Conservation (phyloP, 2,329 filamentous ascomycete genomes). For the Diaporthe sp. region DNA sequence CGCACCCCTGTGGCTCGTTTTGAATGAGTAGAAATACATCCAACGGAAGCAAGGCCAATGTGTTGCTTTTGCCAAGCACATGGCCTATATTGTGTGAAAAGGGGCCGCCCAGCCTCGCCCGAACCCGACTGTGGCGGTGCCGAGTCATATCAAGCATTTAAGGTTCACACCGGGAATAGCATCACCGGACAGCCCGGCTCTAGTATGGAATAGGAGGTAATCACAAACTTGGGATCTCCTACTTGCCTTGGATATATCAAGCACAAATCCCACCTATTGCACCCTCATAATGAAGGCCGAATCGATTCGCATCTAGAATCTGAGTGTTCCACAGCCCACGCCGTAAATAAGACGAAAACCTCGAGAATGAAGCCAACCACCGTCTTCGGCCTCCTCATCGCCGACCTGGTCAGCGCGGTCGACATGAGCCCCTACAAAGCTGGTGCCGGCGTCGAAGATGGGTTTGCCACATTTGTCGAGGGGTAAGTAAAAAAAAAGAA, state of each 20-base stretch:
- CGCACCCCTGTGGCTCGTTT: too few species aligned
- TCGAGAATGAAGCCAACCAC: neutral
- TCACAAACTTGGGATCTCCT: neutral
- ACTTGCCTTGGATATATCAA: neutral
- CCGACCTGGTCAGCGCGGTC: conserved; percentile 30
- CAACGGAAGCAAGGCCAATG: neutral
- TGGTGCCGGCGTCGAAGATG: conserved; percentile 31
- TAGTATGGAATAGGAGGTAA: conserved; percentile 6
- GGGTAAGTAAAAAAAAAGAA: conserved; percentile 28
- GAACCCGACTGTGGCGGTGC: neutral
- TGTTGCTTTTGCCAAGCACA: neutral
- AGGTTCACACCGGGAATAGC: conserved; percentile 25
- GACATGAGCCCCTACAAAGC: conserved; percentile 39
- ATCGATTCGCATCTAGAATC: neutral
- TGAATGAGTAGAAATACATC: neutral
- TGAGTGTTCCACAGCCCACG: neutral
- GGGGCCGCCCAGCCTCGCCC: neutral
- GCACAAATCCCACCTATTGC: neutral
- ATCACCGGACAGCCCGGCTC: conserved; percentile 16
- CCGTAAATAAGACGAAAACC: neutral
- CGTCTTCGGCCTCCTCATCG: neutral
- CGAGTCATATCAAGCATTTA: conserved; percentile 27
- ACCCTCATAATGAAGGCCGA: too few species aligned
- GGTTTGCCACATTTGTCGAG: conserved; percentile 36
- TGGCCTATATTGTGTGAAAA: neutral